Percentiles rank a stretch among this genome's conserved stretches.
These are phyloP conservation scores for Austroboletus novae-zelandiae DNA, from an alignment of 1,284 basidiomycete species.

Conservation along the genomic window DNA sequence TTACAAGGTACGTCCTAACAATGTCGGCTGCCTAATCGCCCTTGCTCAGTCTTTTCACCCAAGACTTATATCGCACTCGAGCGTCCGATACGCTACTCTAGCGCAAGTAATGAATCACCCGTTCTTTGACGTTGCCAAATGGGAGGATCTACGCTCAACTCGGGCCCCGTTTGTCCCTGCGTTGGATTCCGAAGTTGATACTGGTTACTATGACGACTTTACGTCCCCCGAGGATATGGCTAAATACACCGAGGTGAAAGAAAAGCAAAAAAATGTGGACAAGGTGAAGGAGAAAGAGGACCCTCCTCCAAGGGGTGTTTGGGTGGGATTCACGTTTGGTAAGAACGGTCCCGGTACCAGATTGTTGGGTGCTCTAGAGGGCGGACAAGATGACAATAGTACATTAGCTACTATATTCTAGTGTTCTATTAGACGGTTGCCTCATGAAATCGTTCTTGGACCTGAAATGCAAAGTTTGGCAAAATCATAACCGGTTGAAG, in stretches of 20 bases:
- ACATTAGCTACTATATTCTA: constrained; percentile 70
- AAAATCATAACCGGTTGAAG: too few species aligned
- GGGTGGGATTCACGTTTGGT: constrained; percentile 98
- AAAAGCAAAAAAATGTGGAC: constrained; percentile 96
- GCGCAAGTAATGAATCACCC: constrained; percentile 75
- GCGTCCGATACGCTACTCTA: constrained; percentile 75
- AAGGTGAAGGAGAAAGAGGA: constrained; percentile 87
- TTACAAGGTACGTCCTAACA: constrained; percentile 63
- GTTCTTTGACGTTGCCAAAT: constrained; percentile 80
- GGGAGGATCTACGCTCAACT: constrained; percentile 75
- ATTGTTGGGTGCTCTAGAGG: constrained; percentile 34
- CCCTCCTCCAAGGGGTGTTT: constrained; percentile 73
- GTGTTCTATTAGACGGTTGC: neutral
- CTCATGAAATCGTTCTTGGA: too few species aligned
- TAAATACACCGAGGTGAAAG: constrained; percentile 96
- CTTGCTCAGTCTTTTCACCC: constrained; percentile 5
- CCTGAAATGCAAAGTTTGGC: too few species aligned
- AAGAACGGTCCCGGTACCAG: constrained; percentile 70
- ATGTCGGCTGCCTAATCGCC: neutral
- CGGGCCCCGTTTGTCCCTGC: constrained; percentile 96
- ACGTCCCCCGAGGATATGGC: constrained; percentile 93
- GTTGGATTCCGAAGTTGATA: constrained; percentile 92
- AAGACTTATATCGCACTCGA: constrained; percentile 76
- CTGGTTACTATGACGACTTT: constrained; percentile 99
- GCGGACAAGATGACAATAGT: constrained; percentile 44